Conservation (phyloP, 2,329 filamentous ascomycete species). For the Madurella mycetomatis region DNA sequence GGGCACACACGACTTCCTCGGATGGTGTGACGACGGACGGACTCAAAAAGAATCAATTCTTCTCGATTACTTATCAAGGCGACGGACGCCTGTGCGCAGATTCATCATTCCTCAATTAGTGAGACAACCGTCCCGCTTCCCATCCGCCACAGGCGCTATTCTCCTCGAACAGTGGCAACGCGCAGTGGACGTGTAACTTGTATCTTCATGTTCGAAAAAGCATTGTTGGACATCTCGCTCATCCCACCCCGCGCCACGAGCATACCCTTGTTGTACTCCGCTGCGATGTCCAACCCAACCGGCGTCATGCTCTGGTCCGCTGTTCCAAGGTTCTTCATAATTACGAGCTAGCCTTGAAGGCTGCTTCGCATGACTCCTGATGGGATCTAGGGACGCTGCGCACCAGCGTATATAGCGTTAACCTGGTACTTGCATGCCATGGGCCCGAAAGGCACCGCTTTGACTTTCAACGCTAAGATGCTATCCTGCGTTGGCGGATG, state of each 20-base stretch:
- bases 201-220: no score
- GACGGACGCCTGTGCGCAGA: no score
- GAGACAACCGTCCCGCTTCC: no score
- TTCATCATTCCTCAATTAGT: no score
- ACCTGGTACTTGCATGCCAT: background rate
- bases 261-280: background rate
- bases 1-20: conserved; percentile 24
- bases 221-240: no score
- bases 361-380: background rate
- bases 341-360: conserved; percentile 4
- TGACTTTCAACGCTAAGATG: background rate
- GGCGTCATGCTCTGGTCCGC: conserved; percentile 12
- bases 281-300: conserved; percentile 4
- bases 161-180: conserved; percentile 32
- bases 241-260: no score
- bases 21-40: conserved; percentile 18
- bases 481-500: conserved; percentile 1
- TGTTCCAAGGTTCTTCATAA: conserved; percentile 16
- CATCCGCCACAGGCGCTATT: no score
- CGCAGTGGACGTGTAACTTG: conserved; percentile 24
- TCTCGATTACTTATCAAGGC: no score
- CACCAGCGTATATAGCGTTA: conserved; percentile 14
- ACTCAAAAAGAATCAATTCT: no score
- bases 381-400: background rate
- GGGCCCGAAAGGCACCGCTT: background rate